Percentiles rank a stretch among this genome's conserved stretches.
phyloP scores from a whole-genome alignment of 1,139 yeast genomes.

The Pichia sp. region DNA sequence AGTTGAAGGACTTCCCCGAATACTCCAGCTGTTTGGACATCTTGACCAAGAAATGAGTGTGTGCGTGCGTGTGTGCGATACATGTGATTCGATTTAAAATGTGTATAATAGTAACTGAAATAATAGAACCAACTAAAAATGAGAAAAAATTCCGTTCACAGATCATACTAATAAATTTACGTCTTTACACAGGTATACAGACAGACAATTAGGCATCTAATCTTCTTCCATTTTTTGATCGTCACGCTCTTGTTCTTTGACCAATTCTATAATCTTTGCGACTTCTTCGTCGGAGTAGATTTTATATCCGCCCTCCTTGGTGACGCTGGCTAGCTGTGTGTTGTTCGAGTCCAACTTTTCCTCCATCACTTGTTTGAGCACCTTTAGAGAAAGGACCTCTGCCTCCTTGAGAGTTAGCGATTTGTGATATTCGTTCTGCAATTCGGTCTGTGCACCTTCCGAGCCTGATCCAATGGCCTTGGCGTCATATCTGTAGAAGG shows the following conservation, averaged over 20 bases:
- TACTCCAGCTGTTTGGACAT: conserved; percentile 51
- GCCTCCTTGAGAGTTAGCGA: conserved; percentile 93
- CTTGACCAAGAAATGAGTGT: conserved; percentile 18
- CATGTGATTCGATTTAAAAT: neutral
- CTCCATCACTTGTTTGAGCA: conserved; percentile 97
- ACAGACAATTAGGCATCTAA: neutral
- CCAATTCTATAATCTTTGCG: conserved; percentile 68
- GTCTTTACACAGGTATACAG: neutral
- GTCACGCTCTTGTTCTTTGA: conserved; percentile 59
- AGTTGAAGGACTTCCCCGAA: conserved; percentile 80
- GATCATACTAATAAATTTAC: no score
- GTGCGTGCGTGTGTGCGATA: no score
- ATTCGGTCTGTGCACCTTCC: conserved; percentile 98
- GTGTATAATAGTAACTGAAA: conserved; percentile 1
- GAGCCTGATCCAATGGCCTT: conserved; percentile 99
- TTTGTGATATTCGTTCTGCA: conserved; percentile 94
- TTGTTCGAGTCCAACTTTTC: conserved; percentile 94
- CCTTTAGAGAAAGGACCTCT: conserved; percentile 82
- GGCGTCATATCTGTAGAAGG: conserved; percentile 95
- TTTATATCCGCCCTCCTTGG: conserved; percentile 80
- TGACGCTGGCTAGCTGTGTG: conserved; percentile 92
- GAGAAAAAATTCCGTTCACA: no score
- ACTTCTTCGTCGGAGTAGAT: conserved; percentile 83
- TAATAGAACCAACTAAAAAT: neutral
- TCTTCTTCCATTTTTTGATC: conserved; percentile 18